Evolutionary conservation across 176 grass and related monocot species (phyloP), one percentile per base, ranked within the genome.

Genomic region (Oryza nivara): DNA sequence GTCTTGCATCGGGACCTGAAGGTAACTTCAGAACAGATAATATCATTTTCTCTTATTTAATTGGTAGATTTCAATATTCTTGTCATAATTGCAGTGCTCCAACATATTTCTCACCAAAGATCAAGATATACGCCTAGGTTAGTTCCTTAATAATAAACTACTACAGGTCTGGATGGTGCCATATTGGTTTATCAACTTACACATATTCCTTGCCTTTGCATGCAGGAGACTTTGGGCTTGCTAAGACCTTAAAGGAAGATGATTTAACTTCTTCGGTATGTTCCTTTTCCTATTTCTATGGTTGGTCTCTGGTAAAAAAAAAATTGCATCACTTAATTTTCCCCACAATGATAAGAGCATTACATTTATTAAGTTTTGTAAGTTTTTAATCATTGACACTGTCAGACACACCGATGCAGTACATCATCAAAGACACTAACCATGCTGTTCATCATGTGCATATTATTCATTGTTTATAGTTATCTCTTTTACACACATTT

Each of bases 61-160:
- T 68, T 0, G 41, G 4, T 65, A 63, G 6, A 26, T 75, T 17
- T 46, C 79, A 51, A 91, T 76, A 54, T 77, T 5, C 68, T 79
- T 23, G 13, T 73, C 73, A 71, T 36, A 66, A 68, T 73, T 67
- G 79, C 91, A 99, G 93, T 99, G 97, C 73, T 99, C 97, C 86
- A 99, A 99, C 77, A 99, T 96, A 89, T 99, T 99, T 88, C 93
- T 99, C 65, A 96, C 93, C 67, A 99, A 99, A 85, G 96, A 99
- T 82, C 89, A 99, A 45, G 90, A 99, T 54, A 84, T 99, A 82
- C 91, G 93, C 36, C 96, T 99, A 65, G 96, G 96, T 99, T 81
- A 95, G 96, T 88, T 79, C 32, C 77, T 86, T 20, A 61, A 71
- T 34, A 87, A 41, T 75, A 78, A 46, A 89, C 9, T 70, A 80